phyloP scores from a whole-genome alignment of 2,329 filamentous ascomycete genomes.

The Penicillium sp. region DNA sequence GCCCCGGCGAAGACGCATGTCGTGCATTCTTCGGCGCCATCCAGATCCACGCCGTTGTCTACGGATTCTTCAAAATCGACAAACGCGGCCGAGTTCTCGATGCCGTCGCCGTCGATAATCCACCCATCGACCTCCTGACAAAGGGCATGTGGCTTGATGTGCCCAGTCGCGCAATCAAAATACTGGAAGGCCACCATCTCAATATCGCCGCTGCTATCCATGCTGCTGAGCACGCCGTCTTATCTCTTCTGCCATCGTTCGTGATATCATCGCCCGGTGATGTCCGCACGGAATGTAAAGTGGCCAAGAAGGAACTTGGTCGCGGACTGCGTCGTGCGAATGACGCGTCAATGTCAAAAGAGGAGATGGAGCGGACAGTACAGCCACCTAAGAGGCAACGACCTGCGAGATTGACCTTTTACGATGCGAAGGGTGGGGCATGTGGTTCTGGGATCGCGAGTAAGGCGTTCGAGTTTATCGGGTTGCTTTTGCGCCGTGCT shows the following conservation, averaged over 20 bases:
- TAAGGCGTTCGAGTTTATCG: constrained; percentile 91
- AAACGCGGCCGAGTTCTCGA: constrained; percentile 80
- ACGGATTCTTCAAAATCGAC: constrained; percentile 97
- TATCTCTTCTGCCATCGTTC: constrained; percentile 84
- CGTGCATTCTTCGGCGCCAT: constrained; percentile 84
- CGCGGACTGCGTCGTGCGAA: constrained; percentile 44
- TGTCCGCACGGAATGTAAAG: constrained; percentile 92
- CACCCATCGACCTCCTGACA: constrained; percentile 77
- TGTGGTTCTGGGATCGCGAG: constrained; percentile 81
- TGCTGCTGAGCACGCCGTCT: constrained; percentile 86
- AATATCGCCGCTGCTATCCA: constrained; percentile 90
- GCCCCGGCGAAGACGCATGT: constrained; percentile 51
- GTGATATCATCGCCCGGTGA: constrained; percentile 88
- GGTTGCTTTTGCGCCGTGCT: constrained; percentile 72
- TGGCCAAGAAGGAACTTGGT: constrained; percentile 81
- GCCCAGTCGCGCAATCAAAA: constrained; percentile 72
- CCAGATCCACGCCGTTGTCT: constrained; percentile 82
- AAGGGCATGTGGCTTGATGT: constrained; percentile 97
- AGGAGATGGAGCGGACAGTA: constrained; percentile 18
- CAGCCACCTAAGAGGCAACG: constrained; percentile 62
- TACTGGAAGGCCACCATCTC: constrained; percentile 68
- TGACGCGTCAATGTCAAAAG: constrained; percentile 16
- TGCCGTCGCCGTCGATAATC: constrained; percentile 88
- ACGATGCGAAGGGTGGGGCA: constrained; percentile 87
- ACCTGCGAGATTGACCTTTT: constrained; percentile 86